Base-by-base conservation (phyloP, 2,329 filamentous ascomycete genomes). In the Pseudopyrenochaeta lycopersici region DNA sequence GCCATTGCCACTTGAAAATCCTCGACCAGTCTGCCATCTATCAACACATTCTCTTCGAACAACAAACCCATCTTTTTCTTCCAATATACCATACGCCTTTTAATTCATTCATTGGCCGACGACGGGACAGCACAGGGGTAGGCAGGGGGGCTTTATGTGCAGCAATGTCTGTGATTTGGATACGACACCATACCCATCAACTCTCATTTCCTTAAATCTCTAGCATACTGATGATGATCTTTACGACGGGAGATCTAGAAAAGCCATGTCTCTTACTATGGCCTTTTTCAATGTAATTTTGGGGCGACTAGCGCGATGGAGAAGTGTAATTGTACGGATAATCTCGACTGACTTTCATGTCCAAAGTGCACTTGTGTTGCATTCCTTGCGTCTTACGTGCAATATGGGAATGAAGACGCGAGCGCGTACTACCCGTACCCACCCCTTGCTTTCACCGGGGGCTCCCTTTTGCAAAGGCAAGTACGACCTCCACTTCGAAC, bases 1-100 rank as follows among this genome's bases (percentile, higher is more conserved):
- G 52, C 48, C 12, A 46, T 46, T 39, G 58, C 40, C 10, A 41
- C 35, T 21, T 38, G 17, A 36, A 6, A 15, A 38, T 14, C 7
- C 11, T 9, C 33, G 2, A 17, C 33, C 4, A 36, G 7, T 12
- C 18, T 2, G 36, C 20, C 9, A 2, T 1, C 7, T 21, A 27
- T 5, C 9, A 27, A 27, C 17, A 12, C 12, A n/a, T 23, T 15
- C n/a, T 39, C 12, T 39, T 39, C 20, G 20, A 39, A 39, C 20
- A 39, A 10, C n/a, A 39, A 23, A 39, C 21, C 17, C 17, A 39
- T 29, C 27, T 17, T 43, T 30, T 30, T 42, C 27, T 38, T 20
- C 7, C 17, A 39, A 14, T 39, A 39, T 21, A 14, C 12, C 36
- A 39, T 39, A 39, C 21, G 36, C 40, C 23, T 15, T 41, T 29